Evolutionary conservation across 2,329 filamentous ascomycete species (phyloP).

Genomic region (Clonostachys byssicola): DNA sequence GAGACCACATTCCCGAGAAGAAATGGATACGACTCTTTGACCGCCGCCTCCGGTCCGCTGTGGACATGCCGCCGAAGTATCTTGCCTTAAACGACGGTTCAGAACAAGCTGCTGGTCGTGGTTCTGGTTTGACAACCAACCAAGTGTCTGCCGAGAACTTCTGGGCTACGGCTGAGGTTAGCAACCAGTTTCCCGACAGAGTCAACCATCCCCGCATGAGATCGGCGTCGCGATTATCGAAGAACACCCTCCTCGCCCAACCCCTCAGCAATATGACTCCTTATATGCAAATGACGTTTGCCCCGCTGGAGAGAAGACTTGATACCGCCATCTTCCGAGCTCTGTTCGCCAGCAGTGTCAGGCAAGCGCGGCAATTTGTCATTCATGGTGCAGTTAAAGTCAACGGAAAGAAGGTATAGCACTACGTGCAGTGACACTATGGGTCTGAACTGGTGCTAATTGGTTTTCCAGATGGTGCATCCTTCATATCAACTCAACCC

Average conservation of each 20-base stretch:
- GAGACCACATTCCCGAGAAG: constrained; percentile 87
- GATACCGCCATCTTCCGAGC: constrained; percentile 94
- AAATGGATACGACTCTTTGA: constrained; percentile 95
- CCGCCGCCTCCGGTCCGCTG: constrained; percentile 73
- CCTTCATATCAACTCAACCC: constrained; percentile 94
- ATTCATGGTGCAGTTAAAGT: constrained; percentile 91
- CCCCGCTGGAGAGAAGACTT: constrained; percentile 82
- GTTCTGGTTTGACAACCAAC: constrained; percentile 56
- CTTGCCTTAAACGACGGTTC: constrained; percentile 80
- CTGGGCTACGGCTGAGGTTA: constrained; percentile 18
- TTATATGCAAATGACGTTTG: constrained; percentile 95
- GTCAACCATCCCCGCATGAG: constrained; percentile 2
- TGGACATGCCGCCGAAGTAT: constrained; percentile 78
- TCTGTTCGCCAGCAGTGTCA: constrained; percentile 87
- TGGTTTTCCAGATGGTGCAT: constrained; percentile 68
- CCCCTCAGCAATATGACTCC: constrained; percentile 57
- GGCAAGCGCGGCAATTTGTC: constrained; percentile 92
- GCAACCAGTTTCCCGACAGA: constrained; percentile 3
- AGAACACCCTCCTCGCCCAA: constrained; percentile 3
- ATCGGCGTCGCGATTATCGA: background rate
- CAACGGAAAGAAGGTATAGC: constrained; percentile 83
- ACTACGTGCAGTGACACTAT: background rate
- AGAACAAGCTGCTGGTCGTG: constrained; percentile 77
- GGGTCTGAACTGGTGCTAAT: background rate
- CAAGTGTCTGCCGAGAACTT: constrained; percentile 24